These are phyloP conservation scores for Botrytis byssoidea DNA, from an alignment of 2,329 filamentous ascomycete species.

Conservation along the genomic window DNA sequence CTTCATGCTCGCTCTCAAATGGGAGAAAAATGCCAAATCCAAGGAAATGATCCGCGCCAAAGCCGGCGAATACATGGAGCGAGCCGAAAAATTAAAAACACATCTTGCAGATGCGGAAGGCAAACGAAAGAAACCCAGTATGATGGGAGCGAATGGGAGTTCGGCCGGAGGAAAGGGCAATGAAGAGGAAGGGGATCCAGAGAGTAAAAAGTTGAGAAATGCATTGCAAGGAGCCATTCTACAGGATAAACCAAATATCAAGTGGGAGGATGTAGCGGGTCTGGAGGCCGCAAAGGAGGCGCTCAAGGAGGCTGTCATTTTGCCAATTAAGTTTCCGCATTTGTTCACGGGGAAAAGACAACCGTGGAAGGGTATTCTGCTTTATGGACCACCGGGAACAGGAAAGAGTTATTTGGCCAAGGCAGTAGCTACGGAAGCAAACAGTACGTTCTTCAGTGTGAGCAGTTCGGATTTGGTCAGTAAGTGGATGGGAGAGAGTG, in stretches of 20 bases:
- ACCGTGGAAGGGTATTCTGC: conserved; percentile 95
- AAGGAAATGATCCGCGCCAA: conserved; percentile 98
- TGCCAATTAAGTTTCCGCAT: conserved; percentile 98
- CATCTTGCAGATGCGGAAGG: conserved; percentile 75
- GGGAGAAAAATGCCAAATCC: conserved; percentile 97
- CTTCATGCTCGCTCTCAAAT: conserved; percentile 98
- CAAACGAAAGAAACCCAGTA: conserved; percentile 67
- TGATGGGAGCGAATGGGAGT: conserved; percentile 71
- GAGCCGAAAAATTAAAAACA: conserved; percentile 94
- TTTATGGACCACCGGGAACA: conserved; percentile 94
- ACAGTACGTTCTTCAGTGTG: conserved; percentile 98
- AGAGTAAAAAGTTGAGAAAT: conserved; percentile 91
- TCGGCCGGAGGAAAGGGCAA: conserved; percentile 59
- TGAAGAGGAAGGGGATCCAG: conserved; percentile 74
- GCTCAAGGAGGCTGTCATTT: conserved; percentile 92
- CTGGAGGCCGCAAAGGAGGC: conserved; percentile 94
- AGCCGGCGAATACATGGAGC: conserved; percentile 96
- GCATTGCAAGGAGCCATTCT: conserved; percentile 90
- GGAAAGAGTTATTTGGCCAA: conserved; percentile 98
- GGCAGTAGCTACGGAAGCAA: conserved; percentile 95
- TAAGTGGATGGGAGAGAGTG: conserved; percentile 99
- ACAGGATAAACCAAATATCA: conserved; percentile 91
- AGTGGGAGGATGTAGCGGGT: conserved; percentile 97
- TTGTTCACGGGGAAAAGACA: conserved; percentile 94
- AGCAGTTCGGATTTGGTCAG: conserved; percentile 95